Conservation (phyloP, 129 eudicot genomes). For the sunflower (Helianthus annuus) region HanXRQr2.0-SUNRISE NC_035446.2:141493699-141494198, state of each 20-base stretch:
- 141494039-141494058: constrained; percentile 60
- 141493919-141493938: constrained; percentile 66
- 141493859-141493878: constrained; percentile 57
- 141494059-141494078: constrained; percentile 85
- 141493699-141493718: constrained; percentile 60
- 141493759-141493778: constrained; percentile 74
- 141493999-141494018: background rate
- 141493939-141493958: constrained; percentile 75
- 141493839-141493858: background rate
- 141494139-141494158: constrained; percentile 92
- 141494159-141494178: constrained; percentile 19
- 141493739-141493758: constrained; percentile 50
- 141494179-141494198: constrained; percentile 9
- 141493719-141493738: constrained; percentile 78
- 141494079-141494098: constrained; percentile 71
- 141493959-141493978: background rate
- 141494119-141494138: constrained; percentile 58
- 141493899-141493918: constrained; percentile 67
- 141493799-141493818: constrained; percentile 7
- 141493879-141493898: constrained; percentile 56
- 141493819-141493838: background rate
- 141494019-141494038: constrained; percentile 51
- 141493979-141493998: constrained; percentile 8
- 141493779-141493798: constrained; percentile 41
- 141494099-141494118: constrained; percentile 66